Base-by-base conservation (phyloP, 2,329 filamentous ascomycete species). In the Coniochaeta sp. region DNA sequence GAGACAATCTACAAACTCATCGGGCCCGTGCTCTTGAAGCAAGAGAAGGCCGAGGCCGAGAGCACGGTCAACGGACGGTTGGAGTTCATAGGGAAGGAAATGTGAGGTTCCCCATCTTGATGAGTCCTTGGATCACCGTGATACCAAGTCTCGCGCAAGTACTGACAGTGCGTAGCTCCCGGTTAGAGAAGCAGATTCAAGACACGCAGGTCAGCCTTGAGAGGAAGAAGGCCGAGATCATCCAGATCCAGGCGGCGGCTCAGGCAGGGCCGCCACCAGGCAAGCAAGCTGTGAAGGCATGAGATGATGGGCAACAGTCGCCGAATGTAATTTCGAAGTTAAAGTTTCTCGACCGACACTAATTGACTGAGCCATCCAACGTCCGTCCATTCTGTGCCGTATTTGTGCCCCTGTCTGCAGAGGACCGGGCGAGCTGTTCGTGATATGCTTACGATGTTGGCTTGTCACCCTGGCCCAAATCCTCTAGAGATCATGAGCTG, bases 1-100 rank as follows among this genome's bases (percentile, higher is more conserved):
- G 89, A 96, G 69, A 91, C 87, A 64, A 96, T 99, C 74, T 99
- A 96, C 84, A 99, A 98, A 77, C 85, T 97, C 47, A 87, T 96
- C 55, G 95, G 95, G 0, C 95, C 95, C 0, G 90, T 98, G 7
- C 78, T 99, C 40, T 76, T 99, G 69, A 97, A 98, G 81, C 95
- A 99, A 75, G 95, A 98, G 61, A 93, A 90, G 74, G 78, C 85
- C 1, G 95, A 99, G 73, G 95, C 95, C 0, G 87, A 92, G 65
- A 89, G 90, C 80, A 93, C 92, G 0, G 95, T 99, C 19, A 91
- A 96, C 67, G 91, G 91, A 22, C 86, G 95, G 26, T 74, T 99
- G 58, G 92, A 96, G 66, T 98, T 93, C 70, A 99, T 99, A 66
- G 84, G 88, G 65, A 91, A 93, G 70, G 93, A 99, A 72, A 95